Base-by-base conservation (phyloP, 495 filamentous ascomycete genomes). In the Penicillium riverlandense region DNA sequence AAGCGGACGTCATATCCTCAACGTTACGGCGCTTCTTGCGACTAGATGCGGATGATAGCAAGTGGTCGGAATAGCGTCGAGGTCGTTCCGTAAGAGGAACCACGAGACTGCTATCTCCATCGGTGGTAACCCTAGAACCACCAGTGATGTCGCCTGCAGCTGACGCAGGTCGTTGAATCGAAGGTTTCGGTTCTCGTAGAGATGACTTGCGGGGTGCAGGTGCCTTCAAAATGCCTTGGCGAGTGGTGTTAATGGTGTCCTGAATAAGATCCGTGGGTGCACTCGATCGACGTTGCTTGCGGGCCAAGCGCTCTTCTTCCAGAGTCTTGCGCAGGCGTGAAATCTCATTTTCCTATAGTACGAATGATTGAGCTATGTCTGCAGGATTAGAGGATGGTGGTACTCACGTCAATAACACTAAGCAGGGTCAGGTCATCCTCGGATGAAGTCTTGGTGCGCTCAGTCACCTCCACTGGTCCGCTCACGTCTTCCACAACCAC, bases 1-100 rank as follows among this genome's bases (percentile, higher is more conserved):
- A 87, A 9, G 83, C 86, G n/a, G 86, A 90, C 1, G 87, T 90
- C 82, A 88, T 83, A 43, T 85, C 80, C 10, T 80, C 77, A 16
- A 58, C 49, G 15, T 60, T 40, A 11, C 59, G 59, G 11, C 57
- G 60, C 37, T 63, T 69, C 15, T 61, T 66, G 8, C 59, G 57
- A 14, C 55, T 57, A 16, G 59, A 48, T 7, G 45, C 29, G 2
- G 59, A 37, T 1, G 54, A 45, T 7, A 63, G 47, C 2, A 67
- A 67, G 44, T 70, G 59, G 8, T 77, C 72, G 11, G 73, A 77
- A 44, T 76, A 65, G 14, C 72, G 68, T 41, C 70, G 50, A 7
- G 54, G 55, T 29, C 74, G 71, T 37, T 66, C 62, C 6, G 35
- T 37, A 29, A 45, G 55, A 1, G 60, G 62, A 3, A 66, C 59